A percentile compares a stretch with the other conserved stretches of the same genome.
Evolutionary conservation across 2,329 filamentous ascomycete species (phyloP).

Genomic region (Metarhizium sp.): DNA sequence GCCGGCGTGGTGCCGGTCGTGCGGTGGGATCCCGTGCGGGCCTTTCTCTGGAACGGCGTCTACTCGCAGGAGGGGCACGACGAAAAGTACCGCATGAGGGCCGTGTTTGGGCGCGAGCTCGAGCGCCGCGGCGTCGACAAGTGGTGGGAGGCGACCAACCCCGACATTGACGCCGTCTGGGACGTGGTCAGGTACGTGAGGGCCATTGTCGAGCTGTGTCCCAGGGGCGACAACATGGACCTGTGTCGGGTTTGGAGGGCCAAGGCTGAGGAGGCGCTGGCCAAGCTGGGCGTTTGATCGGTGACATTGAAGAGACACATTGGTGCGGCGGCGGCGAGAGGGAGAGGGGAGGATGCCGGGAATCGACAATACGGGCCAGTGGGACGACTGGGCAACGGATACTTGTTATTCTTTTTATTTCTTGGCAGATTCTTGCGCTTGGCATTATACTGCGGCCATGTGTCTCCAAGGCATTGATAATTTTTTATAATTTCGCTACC

Average conservation of each 20-base stretch:
- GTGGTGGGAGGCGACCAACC: conserved; percentile 10
- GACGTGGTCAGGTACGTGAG: conserved; percentile 16
- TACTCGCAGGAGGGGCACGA: conserved; percentile 9
- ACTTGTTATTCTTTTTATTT: no score
- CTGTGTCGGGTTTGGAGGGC: conserved; percentile 12
- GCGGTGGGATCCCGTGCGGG: conserved; percentile 24
- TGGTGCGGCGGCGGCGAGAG: no score
- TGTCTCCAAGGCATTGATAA: no score
- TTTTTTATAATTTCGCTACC: no score
- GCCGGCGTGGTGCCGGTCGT: conserved; percentile 22
- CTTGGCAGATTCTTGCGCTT: no score
- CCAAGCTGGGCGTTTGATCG: conserved; percentile 6
- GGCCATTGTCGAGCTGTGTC: conserved; percentile 20
- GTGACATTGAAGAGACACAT: background rate
- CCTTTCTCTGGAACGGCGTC: conserved; percentile 24
- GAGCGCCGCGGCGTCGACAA: conserved; percentile 5
- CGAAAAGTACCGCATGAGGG: conserved; percentile 15
- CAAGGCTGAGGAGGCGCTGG: conserved; percentile 5
- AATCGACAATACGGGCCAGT: no score
- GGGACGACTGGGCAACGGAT: no score
- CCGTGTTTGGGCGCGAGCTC: conserved; percentile 14
- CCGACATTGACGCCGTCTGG: conserved; percentile 17
- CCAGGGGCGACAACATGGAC: conserved; percentile 14
- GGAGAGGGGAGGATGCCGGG: no score
- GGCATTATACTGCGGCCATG: no score